Conservation (phyloP, 306 rosid species). For the Sicyos baderoa region DNA sequence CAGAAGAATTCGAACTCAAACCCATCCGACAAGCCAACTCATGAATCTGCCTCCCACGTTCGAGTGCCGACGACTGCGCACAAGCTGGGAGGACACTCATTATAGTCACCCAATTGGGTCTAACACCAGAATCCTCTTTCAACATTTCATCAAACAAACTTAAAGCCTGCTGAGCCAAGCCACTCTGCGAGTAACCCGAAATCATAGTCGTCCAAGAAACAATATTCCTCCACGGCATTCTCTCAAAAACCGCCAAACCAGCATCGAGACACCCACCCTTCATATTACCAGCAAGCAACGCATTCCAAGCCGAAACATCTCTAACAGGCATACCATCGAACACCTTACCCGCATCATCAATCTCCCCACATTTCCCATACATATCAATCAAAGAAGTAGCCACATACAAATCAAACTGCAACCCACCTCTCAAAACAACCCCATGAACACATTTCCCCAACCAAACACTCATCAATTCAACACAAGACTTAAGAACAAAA, state of each 20-base stretch:
- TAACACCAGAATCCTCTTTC: conserved; percentile 40
- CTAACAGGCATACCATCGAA: conserved; percentile 48
- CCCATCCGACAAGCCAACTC: conserved; percentile 40
- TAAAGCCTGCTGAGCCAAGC: conserved; percentile 50
- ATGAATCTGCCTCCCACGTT: conserved; percentile 82
- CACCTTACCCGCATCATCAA: conserved; percentile 41
- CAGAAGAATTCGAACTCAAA: conserved; percentile 27
- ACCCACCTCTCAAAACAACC: conserved; percentile 49
- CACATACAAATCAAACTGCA: conserved; percentile 29
- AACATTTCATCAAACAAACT: conserved; percentile 56
- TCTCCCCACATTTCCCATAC: conserved; percentile 48
- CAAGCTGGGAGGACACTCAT: conserved; percentile 66
- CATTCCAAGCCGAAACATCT: conserved; percentile 67
- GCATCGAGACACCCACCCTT: conserved; percentile 47
- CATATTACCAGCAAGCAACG: conserved; percentile 52
- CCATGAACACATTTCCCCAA: conserved; percentile 64
- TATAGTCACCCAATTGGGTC: conserved; percentile 66
- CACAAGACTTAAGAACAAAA: conserved; percentile 54
- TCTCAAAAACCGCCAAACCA: conserved; percentile 52
- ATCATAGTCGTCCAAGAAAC: conserved; percentile 78
- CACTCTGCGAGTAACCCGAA: conserved; percentile 52
- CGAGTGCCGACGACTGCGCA: conserved; percentile 71
- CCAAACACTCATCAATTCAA: conserved; percentile 31
- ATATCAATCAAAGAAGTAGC: conserved; percentile 57
- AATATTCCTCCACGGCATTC: conserved; percentile 57